Conservation (phyloP, 805 yeast genomes). For the Myxozyma sirexii region DNA sequence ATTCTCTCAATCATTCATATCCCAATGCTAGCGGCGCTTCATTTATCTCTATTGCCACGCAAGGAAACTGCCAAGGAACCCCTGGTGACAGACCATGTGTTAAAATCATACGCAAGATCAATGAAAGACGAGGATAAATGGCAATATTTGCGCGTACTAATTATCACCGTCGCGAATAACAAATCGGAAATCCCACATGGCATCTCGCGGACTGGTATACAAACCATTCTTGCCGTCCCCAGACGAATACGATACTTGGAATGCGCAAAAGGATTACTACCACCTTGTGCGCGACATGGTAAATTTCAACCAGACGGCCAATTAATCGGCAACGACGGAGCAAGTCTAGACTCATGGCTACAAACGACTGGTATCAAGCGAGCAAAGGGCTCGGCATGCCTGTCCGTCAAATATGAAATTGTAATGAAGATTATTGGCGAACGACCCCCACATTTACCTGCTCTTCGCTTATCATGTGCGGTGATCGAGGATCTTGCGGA, state of each 20-base stretch:
- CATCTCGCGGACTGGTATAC: background rate
- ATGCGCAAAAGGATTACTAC: background rate
- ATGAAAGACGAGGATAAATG: slow-evolving; percentile 10
- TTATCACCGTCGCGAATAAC: background rate
- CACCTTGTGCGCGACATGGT: background rate
- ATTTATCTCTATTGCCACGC: background rate
- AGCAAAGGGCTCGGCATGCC: background rate
- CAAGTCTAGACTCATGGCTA: background rate
- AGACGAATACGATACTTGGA: slow-evolving; percentile 14
- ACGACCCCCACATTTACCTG: background rate
- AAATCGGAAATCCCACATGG: background rate
- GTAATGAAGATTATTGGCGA: background rate
- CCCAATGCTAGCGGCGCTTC: slow-evolving; percentile 9
- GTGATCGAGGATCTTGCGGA: too few relatives aligned
- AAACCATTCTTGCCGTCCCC: background rate
- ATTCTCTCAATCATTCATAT: background rate
- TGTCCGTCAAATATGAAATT: background rate
- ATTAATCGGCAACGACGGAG: background rate
- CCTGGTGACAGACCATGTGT: background rate
- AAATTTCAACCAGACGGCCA: background rate
- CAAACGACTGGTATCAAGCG: background rate
- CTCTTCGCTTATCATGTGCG: background rate
- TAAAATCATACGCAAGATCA: slow-evolving; percentile 7
- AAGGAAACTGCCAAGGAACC: background rate
- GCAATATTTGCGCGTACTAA: slow-evolving; percentile 9